Evolutionary conservation across 768 basidiomycete genomes (phyloP), one percentile per base, ranked within the genome.

Genomic region (Suillus subaureus): DNA sequence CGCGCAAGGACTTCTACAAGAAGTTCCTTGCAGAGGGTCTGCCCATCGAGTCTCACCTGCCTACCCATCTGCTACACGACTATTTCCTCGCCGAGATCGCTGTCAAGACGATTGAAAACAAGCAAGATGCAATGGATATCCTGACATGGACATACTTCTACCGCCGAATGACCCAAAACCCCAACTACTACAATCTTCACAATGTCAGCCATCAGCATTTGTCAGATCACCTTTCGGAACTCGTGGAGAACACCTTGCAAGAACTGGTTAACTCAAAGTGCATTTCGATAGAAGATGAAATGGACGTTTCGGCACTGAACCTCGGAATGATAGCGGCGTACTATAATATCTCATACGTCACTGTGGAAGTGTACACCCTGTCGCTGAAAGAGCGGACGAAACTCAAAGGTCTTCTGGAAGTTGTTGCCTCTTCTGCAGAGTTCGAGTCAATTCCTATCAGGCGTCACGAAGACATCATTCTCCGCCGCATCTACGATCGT

Each of bases 101-200:
- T 11, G 96, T 98, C 49, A 97, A 96, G 80, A 99, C 96, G 15
- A 98, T 99, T 64, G 96, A 99, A 80, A 99, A 98, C 79, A 99
- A 99, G 82, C 97, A 99, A 77, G 94, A 97, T 75, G 93, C 93
- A 0, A 92, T 95, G 91, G 97, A 99, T 78, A 97, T 97, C 74
- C 81, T 97, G 71, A 99, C 97, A 0, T 99, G 97, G 97, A 96
- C 96, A 13, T 97, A 92, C 82, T 94, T 98, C 83, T 99, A 99
- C 78, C 88, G 97, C 54, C 88, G 97, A 16, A 93, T 99, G 90
- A 96, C 95, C 0, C 95, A 98, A 74, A 99, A 99, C 67, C 96
- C 97, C 0, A 95, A 96, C 71, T 96, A 94, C 76, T 96, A 96
- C 80, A 94, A 95, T 68, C 81, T 96, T 18, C 92, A 96, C 82